These are phyloP conservation scores for Euclidium syriacum DNA, from an alignment of 345 rosid species.

Conservation along the genomic window DNA sequence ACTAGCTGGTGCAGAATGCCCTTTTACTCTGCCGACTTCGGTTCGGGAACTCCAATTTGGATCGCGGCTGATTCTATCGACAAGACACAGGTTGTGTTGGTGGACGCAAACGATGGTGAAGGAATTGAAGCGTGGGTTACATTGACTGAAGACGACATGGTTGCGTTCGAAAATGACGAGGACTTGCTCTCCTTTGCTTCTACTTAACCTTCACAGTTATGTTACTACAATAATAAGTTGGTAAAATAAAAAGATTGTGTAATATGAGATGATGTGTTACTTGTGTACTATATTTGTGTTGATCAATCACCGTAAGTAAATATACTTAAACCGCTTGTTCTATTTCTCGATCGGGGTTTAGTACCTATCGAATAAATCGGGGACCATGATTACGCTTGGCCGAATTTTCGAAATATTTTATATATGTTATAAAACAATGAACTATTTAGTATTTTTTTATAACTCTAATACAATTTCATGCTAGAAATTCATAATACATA, in stretches of 20 bases:
- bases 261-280: too few relatives aligned
- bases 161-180: slow-evolving; percentile 29
- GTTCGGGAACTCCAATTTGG: slow-evolving; percentile 44
- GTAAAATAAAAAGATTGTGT: background rate
- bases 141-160: slow-evolving; percentile 36
- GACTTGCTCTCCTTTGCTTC: slow-evolving; percentile 35
- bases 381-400: too few relatives aligned
- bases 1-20: slow-evolving; percentile 41
- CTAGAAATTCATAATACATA: too few relatives aligned
- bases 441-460: too few relatives aligned
- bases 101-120: slow-evolving; percentile 25
- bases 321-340: too few relatives aligned
- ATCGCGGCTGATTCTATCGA: background rate
- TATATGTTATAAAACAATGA: too few relatives aligned
- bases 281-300: too few relatives aligned
- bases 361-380: too few relatives aligned
- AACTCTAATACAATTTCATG: too few relatives aligned
- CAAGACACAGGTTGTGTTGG: slow-evolving; percentile 18
- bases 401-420: too few relatives aligned
- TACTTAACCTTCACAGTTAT: slow-evolving; percentile 16
- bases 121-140: slow-evolving; percentile 48
- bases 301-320: too few relatives aligned
- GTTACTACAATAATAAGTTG: background rate
- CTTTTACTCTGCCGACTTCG: slow-evolving; percentile 33
- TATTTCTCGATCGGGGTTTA: too few relatives aligned